These are phyloP conservation scores for Beta vulgaris DNA, from an alignment of 148 eudicot genomes.

Conservation along the genomic window DNA sequence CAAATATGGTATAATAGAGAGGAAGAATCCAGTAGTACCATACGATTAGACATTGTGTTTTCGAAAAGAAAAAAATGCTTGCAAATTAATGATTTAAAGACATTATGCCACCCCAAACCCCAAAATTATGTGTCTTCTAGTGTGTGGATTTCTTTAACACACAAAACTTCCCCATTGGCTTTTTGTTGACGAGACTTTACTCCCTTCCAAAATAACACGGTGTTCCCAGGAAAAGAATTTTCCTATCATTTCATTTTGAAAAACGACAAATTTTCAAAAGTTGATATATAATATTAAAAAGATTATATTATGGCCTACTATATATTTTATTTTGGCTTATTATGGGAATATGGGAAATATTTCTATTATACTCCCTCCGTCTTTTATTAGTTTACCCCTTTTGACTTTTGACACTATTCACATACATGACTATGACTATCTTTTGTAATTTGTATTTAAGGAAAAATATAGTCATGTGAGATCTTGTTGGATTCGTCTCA, in stretches of 20 bases:
- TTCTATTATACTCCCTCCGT: too few relatives aligned
- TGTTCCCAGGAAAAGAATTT: constrained; percentile 31
- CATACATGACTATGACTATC: too few relatives aligned
- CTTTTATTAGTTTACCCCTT: too few relatives aligned
- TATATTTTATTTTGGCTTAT: constrained; percentile 16
- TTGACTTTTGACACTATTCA: too few relatives aligned
- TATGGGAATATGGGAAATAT: neutral
- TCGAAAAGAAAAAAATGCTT: neutral
- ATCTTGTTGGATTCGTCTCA: too few relatives aligned
- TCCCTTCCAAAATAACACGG: constrained; percentile 23
- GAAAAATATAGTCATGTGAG: too few relatives aligned
- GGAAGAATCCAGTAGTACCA: neutral
- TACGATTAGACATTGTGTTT: constrained; percentile 4
- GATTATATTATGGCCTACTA: neutral
- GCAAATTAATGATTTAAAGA: constrained; percentile 1
- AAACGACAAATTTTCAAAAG: neutral
- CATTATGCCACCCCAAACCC: constrained; percentile 16
- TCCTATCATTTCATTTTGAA: neutral
- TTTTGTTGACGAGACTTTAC: constrained; percentile 5
- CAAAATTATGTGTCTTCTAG: constrained; percentile 11
- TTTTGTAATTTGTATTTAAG: too few relatives aligned
- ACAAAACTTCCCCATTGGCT: neutral
- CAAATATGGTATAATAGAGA: too few relatives aligned
- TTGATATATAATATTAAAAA: neutral
- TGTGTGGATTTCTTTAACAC: neutral